Evolutionary conservation across 768 basidiomycete genomes (phyloP).

Genomic region (Gelatoporia subvermispora): DNA sequence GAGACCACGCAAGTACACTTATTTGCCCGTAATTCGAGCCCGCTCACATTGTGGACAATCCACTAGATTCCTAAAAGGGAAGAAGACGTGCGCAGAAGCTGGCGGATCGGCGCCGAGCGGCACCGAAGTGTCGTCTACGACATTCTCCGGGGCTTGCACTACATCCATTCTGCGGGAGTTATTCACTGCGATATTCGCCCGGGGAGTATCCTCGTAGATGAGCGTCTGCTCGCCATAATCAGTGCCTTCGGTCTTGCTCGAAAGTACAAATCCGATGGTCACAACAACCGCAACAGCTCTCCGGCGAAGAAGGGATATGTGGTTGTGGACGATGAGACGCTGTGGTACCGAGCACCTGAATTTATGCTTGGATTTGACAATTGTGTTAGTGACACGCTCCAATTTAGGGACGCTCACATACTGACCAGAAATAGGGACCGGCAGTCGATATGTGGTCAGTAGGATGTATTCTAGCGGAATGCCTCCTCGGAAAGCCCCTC

Average conservation of each 20-base stretch:
- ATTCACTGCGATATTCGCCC: slow-evolving; percentile 94
- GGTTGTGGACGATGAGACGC: slow-evolving; percentile 98
- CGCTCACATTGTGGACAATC: neutral
- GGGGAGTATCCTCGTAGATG: slow-evolving; percentile 93
- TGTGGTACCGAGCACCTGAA: slow-evolving; percentile 98
- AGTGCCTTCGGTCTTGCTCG: slow-evolving; percentile 97
- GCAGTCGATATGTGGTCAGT: slow-evolving; percentile 96
- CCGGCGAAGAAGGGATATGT: slow-evolving; percentile 91
- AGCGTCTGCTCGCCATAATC: slow-evolving; percentile 97
- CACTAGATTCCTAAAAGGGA: too few relatives aligned
- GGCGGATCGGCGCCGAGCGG: slow-evolving; percentile 82
- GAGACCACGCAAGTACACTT: slow-evolving; percentile 99
- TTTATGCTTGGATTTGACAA: slow-evolving; percentile 98
- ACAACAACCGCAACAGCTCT: slow-evolving; percentile 42
- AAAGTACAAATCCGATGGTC: slow-evolving; percentile 83
- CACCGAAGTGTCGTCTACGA: slow-evolving; percentile 99
- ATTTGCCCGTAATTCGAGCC: slow-evolving; percentile 83
- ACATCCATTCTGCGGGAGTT: slow-evolving; percentile 97
- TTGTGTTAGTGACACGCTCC: slow-evolving; percentile 56
- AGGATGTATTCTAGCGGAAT: slow-evolving; percentile 91
- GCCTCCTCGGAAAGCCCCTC: slow-evolving; percentile 92
- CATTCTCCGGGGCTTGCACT: slow-evolving; percentile 95
- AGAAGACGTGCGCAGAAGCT: too few relatives aligned
- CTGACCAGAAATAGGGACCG: slow-evolving; percentile 51
- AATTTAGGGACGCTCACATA: too few relatives aligned